Base-by-base conservation (phyloP, 371 early-diverging fungal species). In the Apophysomyces trapeziformis region DNA sequence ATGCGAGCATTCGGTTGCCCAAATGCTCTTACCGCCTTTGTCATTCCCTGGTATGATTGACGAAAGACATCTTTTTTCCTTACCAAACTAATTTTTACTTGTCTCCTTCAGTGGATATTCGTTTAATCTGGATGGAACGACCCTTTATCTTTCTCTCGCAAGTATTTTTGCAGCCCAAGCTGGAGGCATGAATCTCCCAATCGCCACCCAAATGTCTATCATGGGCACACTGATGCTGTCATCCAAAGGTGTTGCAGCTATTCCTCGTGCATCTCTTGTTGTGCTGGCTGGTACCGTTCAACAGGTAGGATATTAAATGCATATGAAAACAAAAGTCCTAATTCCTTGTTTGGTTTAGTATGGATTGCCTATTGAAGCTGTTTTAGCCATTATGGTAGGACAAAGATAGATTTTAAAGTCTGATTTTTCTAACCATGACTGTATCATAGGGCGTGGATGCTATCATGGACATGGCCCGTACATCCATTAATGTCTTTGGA, bases 111-210 rank as follows among this genome's bases (percentile, higher is more conserved):
- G 89, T 44, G 94, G 94, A 11, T 94, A 94, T 76, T 87, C 90
- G 7, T 93, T 94, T 74, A 94, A 94, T 70, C 69, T 94, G 50
- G 94, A 94, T 66, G 94, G 94, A 7, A 89, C 91, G 9, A 91
- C 93, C 13, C 81, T 94, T 37, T 92, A 93, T 71, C 79, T 91
- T 7, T 82, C 90, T 1, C 72, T 90, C 71, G 91, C 86, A 50
- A 78, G 82, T 54, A 84, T 89, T 37, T 89, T 90, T 67, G 76
- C 80, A 46, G 91, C 90, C 26, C 89, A 93, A 70, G 91, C 90
- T 5, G 82, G 85, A 32, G 85, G 87, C 7, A 68, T 90, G 56
- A 57, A 73, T 59, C 78, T 91, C 64, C 56, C 86, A 6, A 54
- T 90, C 37, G 79, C 79, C 38, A 84, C 89, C 39, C 93, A 94